Base-by-base conservation (phyloP, 306 rosid species). In the Sechiopsis laciniata region DNA sequence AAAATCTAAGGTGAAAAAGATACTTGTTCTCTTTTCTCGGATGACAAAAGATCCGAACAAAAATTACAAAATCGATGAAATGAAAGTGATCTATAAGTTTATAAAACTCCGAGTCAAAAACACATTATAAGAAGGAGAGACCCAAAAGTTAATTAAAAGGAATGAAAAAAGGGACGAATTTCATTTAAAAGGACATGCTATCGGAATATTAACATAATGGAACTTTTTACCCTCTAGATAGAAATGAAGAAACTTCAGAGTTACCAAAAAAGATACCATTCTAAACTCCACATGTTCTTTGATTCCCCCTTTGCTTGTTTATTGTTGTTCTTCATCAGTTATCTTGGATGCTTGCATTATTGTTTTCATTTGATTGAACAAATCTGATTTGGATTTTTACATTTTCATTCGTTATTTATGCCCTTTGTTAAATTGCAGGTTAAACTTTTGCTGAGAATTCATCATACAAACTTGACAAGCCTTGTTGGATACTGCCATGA, bases 401-500 rank as follows among this genome's bases (percentile, higher is more conserved):
- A 2, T 50, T 19, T 62, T 13, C 12, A 16, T 0, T 59, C 40
- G 0, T 10, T 19, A 8, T 1, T 56, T 57, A 10, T 57, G 45
- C 0, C 20, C 21, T 67, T 71, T 50, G 22, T 55, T 50, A 7
- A 7, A 20, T 54, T 12, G n/a, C 74, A 80, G 83, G 77, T 80
- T n/a, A 71, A 60, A 45, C 76, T 80, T 70, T 72, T 75, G 22
- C 22, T 75, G 77, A 71, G 80, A 60, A 78, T 75, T 22, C 83
- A 80, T 20, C 83, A 80, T 46, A 63, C 51, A 22, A 80, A 75
- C 74, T 63, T 80, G 70, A 75, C 80, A 2, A 75, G 60, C 71
- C 79, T 80, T 46, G 14, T 80, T 5, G 83, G 83, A 8, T 80
- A 75, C 32, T 71, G 83, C 70, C 21, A n/a, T 2, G 80, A 80